phyloP scores from a whole-genome alignment of 208 protist genomes.

The Trichomonas gallinae region DNA sequence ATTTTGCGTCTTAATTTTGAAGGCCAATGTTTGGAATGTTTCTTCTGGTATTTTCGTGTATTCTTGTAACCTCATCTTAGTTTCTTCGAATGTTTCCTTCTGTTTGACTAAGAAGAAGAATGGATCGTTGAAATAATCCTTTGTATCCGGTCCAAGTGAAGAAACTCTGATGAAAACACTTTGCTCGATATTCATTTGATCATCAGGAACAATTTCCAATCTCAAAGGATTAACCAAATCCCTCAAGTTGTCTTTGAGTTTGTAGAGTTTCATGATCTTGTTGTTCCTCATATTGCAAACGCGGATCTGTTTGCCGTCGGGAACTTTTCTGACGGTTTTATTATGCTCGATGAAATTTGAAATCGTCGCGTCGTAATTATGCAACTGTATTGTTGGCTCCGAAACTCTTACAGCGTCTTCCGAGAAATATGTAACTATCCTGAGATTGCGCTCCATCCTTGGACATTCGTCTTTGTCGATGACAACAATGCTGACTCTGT shows the following conservation, averaged over 20 bases:
- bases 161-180: background rate
- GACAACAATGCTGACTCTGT: background rate
- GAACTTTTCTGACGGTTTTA: background rate
- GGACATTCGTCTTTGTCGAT: background rate
- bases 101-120: background rate
- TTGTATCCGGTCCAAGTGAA: background rate
- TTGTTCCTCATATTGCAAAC: background rate
- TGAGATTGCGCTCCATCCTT: background rate
- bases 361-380: background rate
- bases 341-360: background rate
- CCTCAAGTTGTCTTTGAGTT: background rate
- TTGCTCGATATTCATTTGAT: background rate
- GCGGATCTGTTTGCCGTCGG: background rate
- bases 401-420: background rate
- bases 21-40: background rate
- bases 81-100: background rate
- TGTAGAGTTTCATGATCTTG: background rate
- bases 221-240: background rate
- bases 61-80: background rate
- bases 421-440: background rate
- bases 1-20: background rate
- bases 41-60: background rate
- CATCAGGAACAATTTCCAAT: background rate
- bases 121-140: background rate
- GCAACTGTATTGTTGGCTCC: background rate